phyloP scores from a whole-genome alignment of 345 rosid species.

The Aquilaria sinensis region DNA sequence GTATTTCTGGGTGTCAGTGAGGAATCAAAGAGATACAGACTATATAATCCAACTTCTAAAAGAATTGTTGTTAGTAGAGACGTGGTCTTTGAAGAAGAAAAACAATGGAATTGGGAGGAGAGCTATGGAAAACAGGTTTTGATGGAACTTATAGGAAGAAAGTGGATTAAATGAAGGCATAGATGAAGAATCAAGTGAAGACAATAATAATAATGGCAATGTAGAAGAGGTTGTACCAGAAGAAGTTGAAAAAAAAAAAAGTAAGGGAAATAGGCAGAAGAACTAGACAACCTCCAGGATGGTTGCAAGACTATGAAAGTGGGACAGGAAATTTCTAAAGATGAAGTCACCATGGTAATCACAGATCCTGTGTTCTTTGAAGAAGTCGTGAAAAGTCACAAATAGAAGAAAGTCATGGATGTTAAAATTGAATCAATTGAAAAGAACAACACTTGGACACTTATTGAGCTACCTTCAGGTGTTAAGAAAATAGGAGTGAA shows the following conservation, averaged over 20 bases:
- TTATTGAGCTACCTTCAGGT: too few species aligned
- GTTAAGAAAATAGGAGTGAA: too few species aligned
- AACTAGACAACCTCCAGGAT: neutral
- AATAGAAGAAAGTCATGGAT: too few species aligned
- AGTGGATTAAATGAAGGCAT: neutral
- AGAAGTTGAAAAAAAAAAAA: slow-evolving; percentile 2
- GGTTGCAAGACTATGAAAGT: too few species aligned
- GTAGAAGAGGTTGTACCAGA: neutral
- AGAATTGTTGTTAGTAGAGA: too few species aligned
- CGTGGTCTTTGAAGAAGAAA: too few species aligned
- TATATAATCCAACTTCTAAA: neutral
- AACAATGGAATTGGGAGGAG: neutral
- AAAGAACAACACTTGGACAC: too few species aligned
- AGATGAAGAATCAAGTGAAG: neutral
- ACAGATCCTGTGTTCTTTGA: too few species aligned
- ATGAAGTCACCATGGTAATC: too few species aligned
- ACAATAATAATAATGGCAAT: neutral
- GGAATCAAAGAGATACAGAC: neutral
- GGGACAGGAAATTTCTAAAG: too few species aligned
- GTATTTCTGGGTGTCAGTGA: neutral
- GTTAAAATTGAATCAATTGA: too few species aligned
- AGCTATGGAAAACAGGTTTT: neutral
- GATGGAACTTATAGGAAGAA: neutral
- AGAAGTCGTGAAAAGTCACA: too few species aligned
- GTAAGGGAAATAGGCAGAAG: neutral